Evolutionary conservation across 1,139 yeast genomes (phyloP).

Genomic region (Nadsonia commutata): DNA sequence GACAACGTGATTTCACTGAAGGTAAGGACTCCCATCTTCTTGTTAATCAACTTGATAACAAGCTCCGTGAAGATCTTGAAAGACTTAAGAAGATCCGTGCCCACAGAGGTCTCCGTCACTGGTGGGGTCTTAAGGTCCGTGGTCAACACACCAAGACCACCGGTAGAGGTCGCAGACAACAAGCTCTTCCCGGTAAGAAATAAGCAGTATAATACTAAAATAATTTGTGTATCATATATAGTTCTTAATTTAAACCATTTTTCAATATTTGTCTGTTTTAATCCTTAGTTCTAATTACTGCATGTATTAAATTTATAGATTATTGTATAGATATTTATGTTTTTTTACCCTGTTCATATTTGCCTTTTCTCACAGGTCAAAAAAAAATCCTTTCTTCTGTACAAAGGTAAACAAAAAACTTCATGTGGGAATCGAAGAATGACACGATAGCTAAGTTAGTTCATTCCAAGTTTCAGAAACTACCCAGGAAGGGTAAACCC

Average conservation of each 20-base stretch:
- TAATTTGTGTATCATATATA: too few relatives aligned
- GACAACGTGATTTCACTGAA: slow-evolving; percentile 96
- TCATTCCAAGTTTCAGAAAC: slow-evolving; percentile 18
- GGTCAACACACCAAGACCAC: slow-evolving; percentile 99
- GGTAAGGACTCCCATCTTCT: slow-evolving; percentile 99
- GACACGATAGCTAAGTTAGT: slow-evolving; percentile 23
- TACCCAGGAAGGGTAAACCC: slow-evolving; percentile 43
- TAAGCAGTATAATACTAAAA: too few relatives aligned
- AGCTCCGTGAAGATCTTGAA: slow-evolving; percentile 99
- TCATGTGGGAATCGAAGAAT: too few relatives aligned
- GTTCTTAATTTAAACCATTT: too few relatives aligned
- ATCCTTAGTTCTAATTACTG: too few relatives aligned
- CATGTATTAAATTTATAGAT: too few relatives aligned
- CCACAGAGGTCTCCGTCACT: slow-evolving; percentile 99
- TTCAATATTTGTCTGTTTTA: too few relatives aligned
- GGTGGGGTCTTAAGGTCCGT: slow-evolving; percentile 91
- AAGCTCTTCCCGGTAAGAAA: slow-evolving; percentile 27
- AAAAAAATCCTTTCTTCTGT: too few relatives aligned
- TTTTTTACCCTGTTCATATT: too few relatives aligned
- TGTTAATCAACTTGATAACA: slow-evolving; percentile 98
- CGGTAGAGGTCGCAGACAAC: slow-evolving; percentile 74
- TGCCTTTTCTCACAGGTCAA: too few relatives aligned
- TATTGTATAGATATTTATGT: too few relatives aligned
- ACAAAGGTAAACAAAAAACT: too few relatives aligned
- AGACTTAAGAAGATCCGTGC: slow-evolving; percentile 99